Base-by-base conservation (phyloP, 257 asterid genomes). In the Gardenia jasminoides region DNA sequence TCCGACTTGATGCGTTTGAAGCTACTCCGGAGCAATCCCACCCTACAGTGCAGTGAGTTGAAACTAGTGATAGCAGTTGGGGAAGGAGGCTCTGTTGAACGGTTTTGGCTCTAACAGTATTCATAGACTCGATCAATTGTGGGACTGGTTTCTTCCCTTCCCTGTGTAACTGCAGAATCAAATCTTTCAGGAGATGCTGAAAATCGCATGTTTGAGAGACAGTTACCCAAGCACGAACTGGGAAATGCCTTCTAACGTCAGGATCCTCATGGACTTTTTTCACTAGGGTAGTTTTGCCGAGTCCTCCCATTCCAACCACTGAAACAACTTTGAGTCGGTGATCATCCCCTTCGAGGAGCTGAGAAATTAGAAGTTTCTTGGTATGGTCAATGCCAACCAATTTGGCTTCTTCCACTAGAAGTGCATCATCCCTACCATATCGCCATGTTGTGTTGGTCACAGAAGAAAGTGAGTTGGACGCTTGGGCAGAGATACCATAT, bases 351-450 rank as follows among this genome's bases (percentile, higher is more conserved):
- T 8, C 16, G 30, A 59, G 31, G 13, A 59, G 66, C 66, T 59
- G 15, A 59, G 31, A 59, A n/a, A 59, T 59, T 13, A 24, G 31
- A 10, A 24, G 31, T 8, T 59, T 30, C 12, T 59, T 59, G 31
- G 66, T 31, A 31, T 59, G n/a, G 8, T n/a, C 31, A 31, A 59
- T 59, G 31, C 66, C 66, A 24, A 59, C 30, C 31, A 59, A 59
- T 24, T 24, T 10, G 9, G 66, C 13, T 24, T 59, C 66, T 8
- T 24, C 66, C 31, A 59, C 66, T 1, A 59, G 31, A 24, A 59
- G 64, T 30, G 85, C 80, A 10, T 85, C 73, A 50, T 72, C 84
- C 7, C 59, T 33, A 10, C 17, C 52, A 8, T 28, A 20, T 28
- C 79, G 68, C 15, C 68, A 19, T 10, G 22, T 1, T 0, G 24